Evolutionary conservation across 306 rosid genomes (phyloP).

Genomic region (Dalbergia cultrata): DNA sequence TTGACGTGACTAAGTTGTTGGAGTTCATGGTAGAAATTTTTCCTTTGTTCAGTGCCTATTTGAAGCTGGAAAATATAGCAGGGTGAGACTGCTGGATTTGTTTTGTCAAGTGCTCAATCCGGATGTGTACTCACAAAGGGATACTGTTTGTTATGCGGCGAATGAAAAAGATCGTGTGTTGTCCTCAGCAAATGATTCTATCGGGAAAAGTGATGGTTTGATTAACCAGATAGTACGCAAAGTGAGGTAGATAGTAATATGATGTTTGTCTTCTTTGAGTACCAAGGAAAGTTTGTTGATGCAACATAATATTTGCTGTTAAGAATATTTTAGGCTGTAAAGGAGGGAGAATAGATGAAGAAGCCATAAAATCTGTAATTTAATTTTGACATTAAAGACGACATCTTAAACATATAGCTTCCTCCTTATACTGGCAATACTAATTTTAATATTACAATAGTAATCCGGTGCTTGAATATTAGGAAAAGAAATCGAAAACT

Average conservation of each 20-base stretch:
- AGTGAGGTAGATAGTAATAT: constrained; percentile 69
- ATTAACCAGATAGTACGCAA: constrained; percentile 65
- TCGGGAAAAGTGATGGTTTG: constrained; percentile 55
- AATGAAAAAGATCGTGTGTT: constrained; percentile 51
- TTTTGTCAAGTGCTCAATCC: constrained; percentile 84
- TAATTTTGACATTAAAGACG: constrained; percentile 6
- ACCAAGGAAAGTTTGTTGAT: constrained; percentile 26
- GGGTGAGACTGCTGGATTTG: constrained; percentile 75
- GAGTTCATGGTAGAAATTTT: constrained; percentile 40
- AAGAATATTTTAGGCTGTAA: constrained; percentile 25
- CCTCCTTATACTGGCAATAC: constrained; percentile 21
- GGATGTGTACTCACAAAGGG: constrained; percentile 55
- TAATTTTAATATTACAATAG: not conserved
- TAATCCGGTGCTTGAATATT: constrained; percentile 4
- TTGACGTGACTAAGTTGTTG: constrained; percentile 41
- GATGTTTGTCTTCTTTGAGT: constrained; percentile 19
- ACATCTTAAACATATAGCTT: constrained; percentile 15
- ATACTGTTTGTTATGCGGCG: constrained; percentile 51
- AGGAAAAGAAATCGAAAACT: constrained; percentile 31
- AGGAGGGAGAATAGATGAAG: constrained; percentile 33
- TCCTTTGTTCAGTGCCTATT: constrained; percentile 76
- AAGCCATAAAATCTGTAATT: constrained; percentile 21
- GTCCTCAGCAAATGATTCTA: constrained; percentile 60
- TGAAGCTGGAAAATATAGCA: constrained; percentile 79
- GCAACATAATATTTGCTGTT: constrained; percentile 9